Conservation (phyloP, 2,329 filamentous ascomycete genomes). For the Aspergillus sergii region DNA sequence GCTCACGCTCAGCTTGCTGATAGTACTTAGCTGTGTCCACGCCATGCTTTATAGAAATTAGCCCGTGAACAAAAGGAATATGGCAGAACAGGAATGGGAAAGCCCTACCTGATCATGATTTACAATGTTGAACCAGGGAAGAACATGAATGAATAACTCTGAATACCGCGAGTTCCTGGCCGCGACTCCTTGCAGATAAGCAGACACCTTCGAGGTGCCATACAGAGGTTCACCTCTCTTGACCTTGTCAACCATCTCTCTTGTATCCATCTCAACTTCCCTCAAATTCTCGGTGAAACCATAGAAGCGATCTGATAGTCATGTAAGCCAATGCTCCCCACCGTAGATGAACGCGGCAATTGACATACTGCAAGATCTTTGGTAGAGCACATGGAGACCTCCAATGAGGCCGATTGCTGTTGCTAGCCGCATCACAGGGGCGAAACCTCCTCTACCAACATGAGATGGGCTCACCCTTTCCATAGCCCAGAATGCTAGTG, state of each 20-base stretch:
- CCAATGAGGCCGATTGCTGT: slow-evolving; percentile 72
- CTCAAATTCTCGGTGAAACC: slow-evolving; percentile 89
- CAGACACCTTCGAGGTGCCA: slow-evolving; percentile 73
- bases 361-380: slow-evolving; percentile 76
- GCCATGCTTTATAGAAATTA: slow-evolving; percentile 66
- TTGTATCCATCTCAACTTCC: slow-evolving; percentile 95
- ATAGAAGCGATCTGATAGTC: slow-evolving; percentile 80
- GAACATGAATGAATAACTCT: slow-evolving; percentile 76
- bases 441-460: slow-evolving; percentile 79
- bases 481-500: slow-evolving; percentile 73
- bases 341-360: not conserved
- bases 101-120: slow-evolving; percentile 75
- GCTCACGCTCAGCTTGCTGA: slow-evolving; percentile 87
- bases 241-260: slow-evolving; percentile 95
- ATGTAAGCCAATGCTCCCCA: slow-evolving; percentile 13
- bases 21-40: slow-evolving; percentile 99
- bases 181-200: slow-evolving; percentile 92
- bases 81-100: not conserved
- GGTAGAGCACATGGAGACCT: slow-evolving; percentile 83
- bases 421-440: slow-evolving; percentile 77
- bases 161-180: slow-evolving; percentile 91
- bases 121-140: slow-evolving; percentile 98
- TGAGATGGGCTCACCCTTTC: slow-evolving; percentile 85
- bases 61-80: slow-evolving; percentile 9
- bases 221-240: slow-evolving; percentile 91